Percentiles rank a stretch among this genome's conserved stretches.
Conservation (phyloP, 306 rosid genomes). For the Corylus americana region DNA sequence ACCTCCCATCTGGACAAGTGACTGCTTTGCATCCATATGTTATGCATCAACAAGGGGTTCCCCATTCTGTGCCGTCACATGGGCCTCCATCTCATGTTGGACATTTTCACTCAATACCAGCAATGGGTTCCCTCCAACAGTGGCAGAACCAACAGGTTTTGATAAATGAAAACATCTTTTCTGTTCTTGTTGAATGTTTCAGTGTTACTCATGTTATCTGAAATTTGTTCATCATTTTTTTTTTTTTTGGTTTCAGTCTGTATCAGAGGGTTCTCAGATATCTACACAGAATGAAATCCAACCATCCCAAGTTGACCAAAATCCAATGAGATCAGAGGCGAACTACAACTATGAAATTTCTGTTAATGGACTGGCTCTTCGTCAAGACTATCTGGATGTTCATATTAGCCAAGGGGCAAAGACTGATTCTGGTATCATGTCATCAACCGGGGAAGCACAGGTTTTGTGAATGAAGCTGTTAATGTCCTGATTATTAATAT, state of each 20-base stretch:
- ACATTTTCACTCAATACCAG: constrained; percentile 68
- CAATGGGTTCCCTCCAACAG: constrained; percentile 76
- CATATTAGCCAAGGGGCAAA: constrained; percentile 55
- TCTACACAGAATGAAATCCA: constrained; percentile 55
- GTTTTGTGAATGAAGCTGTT: constrained; percentile 35
- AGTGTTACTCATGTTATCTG: neutral
- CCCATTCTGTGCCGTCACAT: constrained; percentile 73
- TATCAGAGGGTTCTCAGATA: constrained; percentile 61
- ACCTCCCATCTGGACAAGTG: constrained; percentile 83
- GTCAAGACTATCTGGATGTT: constrained; percentile 58
- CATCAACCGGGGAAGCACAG: constrained; percentile 66
- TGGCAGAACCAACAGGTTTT: constrained; percentile 90
- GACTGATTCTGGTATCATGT: constrained; percentile 51
- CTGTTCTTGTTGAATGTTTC: neutral
- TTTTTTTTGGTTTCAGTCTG: constrained; percentile 46
- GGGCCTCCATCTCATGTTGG: constrained; percentile 81
- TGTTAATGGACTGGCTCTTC: constrained; percentile 69
- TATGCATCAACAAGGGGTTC: constrained; percentile 86
- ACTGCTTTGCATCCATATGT: constrained; percentile 82
- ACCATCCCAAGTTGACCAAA: constrained; percentile 65
- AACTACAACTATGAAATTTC: constrained; percentile 66
- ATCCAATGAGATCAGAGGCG: constrained; percentile 56
- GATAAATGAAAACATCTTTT: constrained; percentile 14
- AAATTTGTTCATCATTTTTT: constrained; percentile 12
- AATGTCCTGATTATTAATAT: neutral